Conservation (phyloP, 768 basidiomycete genomes). For the Obba rivulosa region DNA sequence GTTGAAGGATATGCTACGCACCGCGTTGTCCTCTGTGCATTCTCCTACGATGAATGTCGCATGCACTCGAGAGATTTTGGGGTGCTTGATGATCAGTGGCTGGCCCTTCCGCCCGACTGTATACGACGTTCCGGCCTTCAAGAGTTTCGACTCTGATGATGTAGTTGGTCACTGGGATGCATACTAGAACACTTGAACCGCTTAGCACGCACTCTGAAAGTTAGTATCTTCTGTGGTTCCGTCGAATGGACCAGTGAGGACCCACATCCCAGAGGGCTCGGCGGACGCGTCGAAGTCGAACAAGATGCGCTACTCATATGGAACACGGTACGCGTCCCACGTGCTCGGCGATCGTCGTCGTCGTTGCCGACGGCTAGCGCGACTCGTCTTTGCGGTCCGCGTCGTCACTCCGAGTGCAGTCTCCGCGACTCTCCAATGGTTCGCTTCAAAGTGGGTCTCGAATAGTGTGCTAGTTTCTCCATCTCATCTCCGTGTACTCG, state of each 20-base stretch:
- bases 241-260: slow-evolving; percentile 17
- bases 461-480: background rate
- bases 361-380: background rate
- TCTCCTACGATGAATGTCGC: slow-evolving; percentile 51
- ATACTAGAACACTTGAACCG: background rate
- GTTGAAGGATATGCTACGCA: slow-evolving; percentile 30
- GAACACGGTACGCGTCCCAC: no score
- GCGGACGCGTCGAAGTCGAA: no score
- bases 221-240: slow-evolving; percentile 7
- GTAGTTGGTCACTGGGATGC: background rate
- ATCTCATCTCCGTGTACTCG: background rate
- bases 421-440: slow-evolving; percentile 42
- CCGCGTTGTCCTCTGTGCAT: slow-evolving; percentile 48
- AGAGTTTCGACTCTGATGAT: slow-evolving; percentile 45
- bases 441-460: slow-evolving; percentile 53
- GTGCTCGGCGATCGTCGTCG: no score
- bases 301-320: no score
- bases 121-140: slow-evolving; percentile 56
- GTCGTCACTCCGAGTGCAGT: no score
- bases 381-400: no score
- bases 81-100: slow-evolving; percentile 47
- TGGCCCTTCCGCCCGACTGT: slow-evolving; percentile 52
- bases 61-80: slow-evolving; percentile 61
- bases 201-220: slow-evolving; percentile 4
- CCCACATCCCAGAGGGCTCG: slow-evolving; percentile 10